Percentiles rank a stretch among this genome's conserved stretches.
Evolutionary conservation across 2,329 filamentous ascomycete species (phyloP).

Genomic region (Fusarium graminum): DNA sequence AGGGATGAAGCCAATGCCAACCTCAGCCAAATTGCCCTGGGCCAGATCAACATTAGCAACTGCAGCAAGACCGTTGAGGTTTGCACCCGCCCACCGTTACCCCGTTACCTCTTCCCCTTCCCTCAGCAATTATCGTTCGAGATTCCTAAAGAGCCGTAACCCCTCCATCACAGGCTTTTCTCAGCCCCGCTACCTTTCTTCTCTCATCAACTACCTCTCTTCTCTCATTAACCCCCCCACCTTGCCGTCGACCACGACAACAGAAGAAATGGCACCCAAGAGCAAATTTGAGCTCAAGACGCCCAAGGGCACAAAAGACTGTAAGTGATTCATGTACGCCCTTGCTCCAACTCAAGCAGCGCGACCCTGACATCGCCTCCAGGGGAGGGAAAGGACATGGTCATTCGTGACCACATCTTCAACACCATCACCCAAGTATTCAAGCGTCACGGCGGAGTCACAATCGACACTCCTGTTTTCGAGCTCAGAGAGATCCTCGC

Average conservation of each 20-base stretch:
- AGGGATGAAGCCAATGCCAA: conserved; percentile 46
- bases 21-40: conserved; percentile 44
- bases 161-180: conserved; percentile 44
- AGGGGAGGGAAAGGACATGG: conserved; percentile 80
- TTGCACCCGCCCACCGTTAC: conserved; percentile 4
- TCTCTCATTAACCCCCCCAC: conserved; percentile 16
- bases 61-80: conserved; percentile 29
- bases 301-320: conserved; percentile 92
- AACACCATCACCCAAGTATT: conserved; percentile 81
- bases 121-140: conserved; percentile 7
- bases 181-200: conserved; percentile 44
- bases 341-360: neutral
- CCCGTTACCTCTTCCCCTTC: conserved; percentile 21
- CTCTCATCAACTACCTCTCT: conserved; percentile 14
- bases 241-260: conserved; percentile 44
- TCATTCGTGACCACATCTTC: conserved; percentile 85
- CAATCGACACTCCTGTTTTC: conserved; percentile 86
- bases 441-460: conserved; percentile 84
- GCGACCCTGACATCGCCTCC: conserved; percentile 28
- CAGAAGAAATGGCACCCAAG: conserved; percentile 50
- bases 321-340: conserved; percentile 53
- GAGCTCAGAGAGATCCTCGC: conserved; percentile 88
- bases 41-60: conserved; percentile 37
- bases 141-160: conserved; percentile 25
- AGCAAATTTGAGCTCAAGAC: conserved; percentile 74